These are phyloP conservation scores for Effrenium voratum DNA, from an alignment of 73 alveolate genomes.

Conservation along the genomic window DNA sequence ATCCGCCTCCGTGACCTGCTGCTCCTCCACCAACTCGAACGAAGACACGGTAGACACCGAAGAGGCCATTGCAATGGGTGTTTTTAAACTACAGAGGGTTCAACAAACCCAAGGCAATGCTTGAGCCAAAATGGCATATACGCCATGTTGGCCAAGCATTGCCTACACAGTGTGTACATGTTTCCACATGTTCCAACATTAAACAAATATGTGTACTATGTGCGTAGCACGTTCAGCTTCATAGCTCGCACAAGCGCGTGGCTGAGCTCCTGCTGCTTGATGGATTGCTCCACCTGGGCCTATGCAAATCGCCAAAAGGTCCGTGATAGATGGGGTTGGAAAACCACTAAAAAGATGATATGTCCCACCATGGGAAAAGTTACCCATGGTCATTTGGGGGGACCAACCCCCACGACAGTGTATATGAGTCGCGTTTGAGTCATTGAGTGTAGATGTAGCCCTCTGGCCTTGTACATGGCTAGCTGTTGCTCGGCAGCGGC, in stretches of 20 bases:
- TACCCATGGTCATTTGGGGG: neutral
- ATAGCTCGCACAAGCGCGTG: neutral
- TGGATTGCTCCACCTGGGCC: slow-evolving; percentile 76
- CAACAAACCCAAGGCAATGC: neutral
- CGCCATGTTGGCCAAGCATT: neutral
- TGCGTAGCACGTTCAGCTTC: neutral
- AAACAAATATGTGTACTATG: too few species aligned
- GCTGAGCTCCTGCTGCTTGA: slow-evolving; percentile 73
- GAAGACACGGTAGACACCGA: too few species aligned
- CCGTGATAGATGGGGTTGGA: too few species aligned
- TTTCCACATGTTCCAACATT: too few species aligned
- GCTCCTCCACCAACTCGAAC: too few species aligned
- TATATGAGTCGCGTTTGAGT: too few species aligned
- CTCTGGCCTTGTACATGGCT: slow-evolving; percentile 56
- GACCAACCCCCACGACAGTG: neutral
- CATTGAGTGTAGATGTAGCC: neutral
- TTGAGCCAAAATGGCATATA: neutral
- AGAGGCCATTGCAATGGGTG: too few species aligned
- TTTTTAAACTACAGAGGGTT: neutral
- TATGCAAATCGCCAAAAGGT: neutral
- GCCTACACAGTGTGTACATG: neutral
- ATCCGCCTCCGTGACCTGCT: too few species aligned
- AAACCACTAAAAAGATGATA: too few species aligned
- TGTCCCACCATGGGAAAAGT: neutral
- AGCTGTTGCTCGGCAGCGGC: slow-evolving; percentile 84